Percentiles rank a stretch among this genome's conserved stretches.
phyloP scores from a whole-genome alignment of 1,139 yeast genomes.

The Yamadazyma diddensiae region DNA sequence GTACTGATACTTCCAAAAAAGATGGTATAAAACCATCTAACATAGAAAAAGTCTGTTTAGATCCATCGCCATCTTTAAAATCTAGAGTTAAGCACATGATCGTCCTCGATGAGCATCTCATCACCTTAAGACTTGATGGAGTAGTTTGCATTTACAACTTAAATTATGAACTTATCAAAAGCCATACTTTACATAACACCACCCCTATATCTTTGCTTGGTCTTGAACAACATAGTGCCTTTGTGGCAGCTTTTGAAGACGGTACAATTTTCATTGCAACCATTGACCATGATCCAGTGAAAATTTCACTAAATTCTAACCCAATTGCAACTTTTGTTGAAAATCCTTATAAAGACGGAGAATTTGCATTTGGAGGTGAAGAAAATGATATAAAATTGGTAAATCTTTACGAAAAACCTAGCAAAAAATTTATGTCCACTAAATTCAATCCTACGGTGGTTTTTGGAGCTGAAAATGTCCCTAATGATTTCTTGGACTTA shows the following conservation, averaged over 20 bases:
- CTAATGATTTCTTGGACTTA: constrained; percentile 61
- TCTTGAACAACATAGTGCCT: constrained; percentile 27
- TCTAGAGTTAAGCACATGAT: constrained; percentile 26
- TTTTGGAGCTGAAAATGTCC: constrained; percentile 62
- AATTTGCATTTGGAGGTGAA: constrained; percentile 73
- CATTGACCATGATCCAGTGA: constrained; percentile 30
- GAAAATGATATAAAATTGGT: constrained; percentile 62
- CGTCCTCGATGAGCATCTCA: constrained; percentile 28
- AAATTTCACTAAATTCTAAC: constrained; percentile 26
- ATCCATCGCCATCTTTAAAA: constrained; percentile 27
- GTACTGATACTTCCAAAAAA: constrained; percentile 68
- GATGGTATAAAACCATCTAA: constrained; percentile 54
- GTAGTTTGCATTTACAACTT: constrained; percentile 35
- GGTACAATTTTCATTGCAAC: constrained; percentile 48
- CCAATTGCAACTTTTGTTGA: constrained; percentile 47
- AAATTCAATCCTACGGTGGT: constrained; percentile 28
- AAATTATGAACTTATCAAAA: constrained; percentile 16
- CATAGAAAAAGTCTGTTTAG: constrained; percentile 36
- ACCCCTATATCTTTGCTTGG: constrained; percentile 33
- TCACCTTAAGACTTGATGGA: constrained; percentile 46
- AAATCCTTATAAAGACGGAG: constrained; percentile 41
- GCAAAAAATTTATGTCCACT: constrained; percentile 16
- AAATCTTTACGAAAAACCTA: constrained; percentile 30
- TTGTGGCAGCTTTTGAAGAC: constrained; percentile 44
- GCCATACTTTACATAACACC: constrained; percentile 19